Percentiles rank a stretch among this genome's conserved stretches.
phyloP scores from a whole-genome alignment of 345 rosid species.

The Passiflora organensis region DNA sequence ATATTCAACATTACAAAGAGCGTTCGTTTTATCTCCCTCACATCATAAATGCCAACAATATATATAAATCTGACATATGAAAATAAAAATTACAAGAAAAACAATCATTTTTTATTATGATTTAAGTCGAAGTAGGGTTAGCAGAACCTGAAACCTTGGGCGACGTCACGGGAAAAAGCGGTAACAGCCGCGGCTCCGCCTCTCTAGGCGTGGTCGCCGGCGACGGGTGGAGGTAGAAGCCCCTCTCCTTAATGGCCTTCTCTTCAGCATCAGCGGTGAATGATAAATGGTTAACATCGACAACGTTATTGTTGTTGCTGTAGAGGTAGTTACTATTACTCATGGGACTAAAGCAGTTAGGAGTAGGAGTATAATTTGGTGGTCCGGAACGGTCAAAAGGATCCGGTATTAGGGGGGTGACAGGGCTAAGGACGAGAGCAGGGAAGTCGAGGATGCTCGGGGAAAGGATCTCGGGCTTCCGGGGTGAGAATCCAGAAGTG shows the following conservation, averaged over 20 bases:
- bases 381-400: conserved; percentile 77
- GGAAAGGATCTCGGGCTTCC: conserved; percentile 78
- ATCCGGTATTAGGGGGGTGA: conserved; percentile 85
- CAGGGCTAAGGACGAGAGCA: conserved; percentile 76
- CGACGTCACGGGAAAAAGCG: conserved; percentile 83
- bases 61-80: conserved; percentile 29
- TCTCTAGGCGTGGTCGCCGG: conserved; percentile 81
- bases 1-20: too few relatives aligned
- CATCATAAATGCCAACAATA: conserved; percentile 21
- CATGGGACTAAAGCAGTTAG: conserved; percentile 15
- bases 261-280: conserved; percentile 53
- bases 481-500: conserved; percentile 55
- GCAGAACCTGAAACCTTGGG: conserved; percentile 67
- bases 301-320: background rate
- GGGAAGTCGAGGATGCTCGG: conserved; percentile 94
- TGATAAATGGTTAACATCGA: conserved; percentile 6
- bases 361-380: too few relatives aligned
- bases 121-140: conserved; percentile 31
- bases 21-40: conserved; percentile 31
- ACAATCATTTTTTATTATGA: background rate
- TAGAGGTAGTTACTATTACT: background rate
- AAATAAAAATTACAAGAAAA: background rate
- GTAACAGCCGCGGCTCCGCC: conserved; percentile 69
- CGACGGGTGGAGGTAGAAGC: conserved; percentile 83
- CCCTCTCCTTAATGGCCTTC: conserved; percentile 77